Conservation (phyloP, 495 filamentous ascomycete species). For the Lindgomyces ingoldianus region DNA sequence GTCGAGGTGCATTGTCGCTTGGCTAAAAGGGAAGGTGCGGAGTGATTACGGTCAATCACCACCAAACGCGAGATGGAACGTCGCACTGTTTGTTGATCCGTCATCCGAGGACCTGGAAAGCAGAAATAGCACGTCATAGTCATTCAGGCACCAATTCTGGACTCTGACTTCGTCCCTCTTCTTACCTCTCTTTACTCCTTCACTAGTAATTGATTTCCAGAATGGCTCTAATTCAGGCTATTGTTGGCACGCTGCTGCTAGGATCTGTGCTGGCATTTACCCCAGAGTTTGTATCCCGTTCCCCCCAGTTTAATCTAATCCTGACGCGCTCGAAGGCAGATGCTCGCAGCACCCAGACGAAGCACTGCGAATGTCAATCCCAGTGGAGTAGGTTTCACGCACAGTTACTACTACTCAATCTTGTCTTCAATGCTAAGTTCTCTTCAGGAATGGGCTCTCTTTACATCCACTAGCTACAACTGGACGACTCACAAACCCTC, state of each 20-base stretch:
- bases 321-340: slow-evolving; percentile 1
- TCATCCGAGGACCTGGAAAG: slow-evolving; percentile 15
- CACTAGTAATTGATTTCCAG: slow-evolving; percentile 1
- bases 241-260: slow-evolving; percentile 4
- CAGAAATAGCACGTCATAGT: slow-evolving; percentile 25
- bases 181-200: background rate
- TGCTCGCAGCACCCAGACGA: slow-evolving; percentile 26
- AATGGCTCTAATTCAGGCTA: slow-evolving; percentile 7
- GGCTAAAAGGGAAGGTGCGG: background rate
- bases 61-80: background rate
- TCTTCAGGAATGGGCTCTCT: slow-evolving; percentile 23
- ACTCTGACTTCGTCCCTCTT: background rate
- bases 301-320: background rate
- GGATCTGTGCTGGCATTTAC: slow-evolving; percentile 7
- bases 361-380: slow-evolving; percentile 33
- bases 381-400: slow-evolving; percentile 14
- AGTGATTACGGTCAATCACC: background rate
- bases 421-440: background rate
- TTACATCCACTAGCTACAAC: slow-evolving; percentile 29
- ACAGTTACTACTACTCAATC: background rate
- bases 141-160: too few species aligned
- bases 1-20: background rate
- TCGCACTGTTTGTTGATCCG: background rate
- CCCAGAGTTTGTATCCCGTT: slow-evolving; percentile 11
- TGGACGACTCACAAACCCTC: slow-evolving; percentile 32